These are phyloP conservation scores for Telfairia occidentalis DNA, from an alignment of 331 rosid genomes.

Conservation along the genomic window DNA sequence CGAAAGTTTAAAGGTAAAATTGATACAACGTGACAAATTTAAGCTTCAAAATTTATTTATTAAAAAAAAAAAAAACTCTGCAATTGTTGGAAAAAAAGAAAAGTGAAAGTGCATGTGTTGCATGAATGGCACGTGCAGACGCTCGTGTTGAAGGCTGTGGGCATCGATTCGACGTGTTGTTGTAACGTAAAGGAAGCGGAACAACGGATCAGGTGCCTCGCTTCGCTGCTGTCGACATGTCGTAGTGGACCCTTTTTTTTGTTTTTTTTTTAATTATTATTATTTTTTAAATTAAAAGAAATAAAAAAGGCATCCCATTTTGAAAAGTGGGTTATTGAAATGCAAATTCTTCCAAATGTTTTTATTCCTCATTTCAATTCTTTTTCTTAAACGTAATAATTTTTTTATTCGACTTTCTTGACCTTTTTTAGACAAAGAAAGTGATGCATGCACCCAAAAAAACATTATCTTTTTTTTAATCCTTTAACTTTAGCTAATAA, in stretches of 20 bases:
- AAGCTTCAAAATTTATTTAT: too few relatives aligned
- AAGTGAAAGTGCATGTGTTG: not conserved
- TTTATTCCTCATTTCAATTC: not conserved
- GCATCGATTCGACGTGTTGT: slow-evolving; percentile 1
- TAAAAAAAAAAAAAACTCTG: too few relatives aligned
- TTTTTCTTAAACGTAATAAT: not conserved
- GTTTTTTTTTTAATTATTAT: not conserved
- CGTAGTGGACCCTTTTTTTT: not conserved
- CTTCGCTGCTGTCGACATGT: not conserved
- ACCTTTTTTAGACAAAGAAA: not conserved
- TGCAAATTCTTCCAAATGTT: not conserved
- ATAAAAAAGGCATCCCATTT: not conserved
- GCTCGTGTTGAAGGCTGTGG: not conserved
- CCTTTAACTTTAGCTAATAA: too few relatives aligned
- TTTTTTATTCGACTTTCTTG: not conserved
- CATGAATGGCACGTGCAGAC: not conserved
- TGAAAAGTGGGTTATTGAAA: not conserved
- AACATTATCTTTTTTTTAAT: too few relatives aligned
- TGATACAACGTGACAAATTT: too few relatives aligned
- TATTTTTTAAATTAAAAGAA: not conserved
- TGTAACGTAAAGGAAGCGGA: not conserved
- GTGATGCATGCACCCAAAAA: not conserved
- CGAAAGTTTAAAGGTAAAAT: too few relatives aligned
- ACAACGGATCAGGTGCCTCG: not conserved
- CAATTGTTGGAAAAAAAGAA: too few relatives aligned